A percentile compares a stretch with the other conserved stretches of the same genome.
Evolutionary conservation across 176 grass and related monocot genomes (phyloP).

Genomic region (Saccharum spontaneum): DNA sequence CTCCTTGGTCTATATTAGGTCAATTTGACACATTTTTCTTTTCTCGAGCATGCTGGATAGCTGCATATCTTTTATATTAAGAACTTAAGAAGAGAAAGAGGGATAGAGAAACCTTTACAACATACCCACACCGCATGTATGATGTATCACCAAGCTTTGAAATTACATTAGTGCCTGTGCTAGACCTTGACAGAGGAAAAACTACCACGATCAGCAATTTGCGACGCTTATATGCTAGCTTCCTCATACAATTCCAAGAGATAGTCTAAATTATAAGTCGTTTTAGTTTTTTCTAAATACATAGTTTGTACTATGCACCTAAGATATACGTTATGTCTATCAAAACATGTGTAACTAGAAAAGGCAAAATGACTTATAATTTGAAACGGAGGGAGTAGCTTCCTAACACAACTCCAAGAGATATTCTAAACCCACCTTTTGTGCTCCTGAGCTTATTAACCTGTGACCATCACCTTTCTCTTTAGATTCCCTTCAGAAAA

Average conservation of each 20-base stretch:
- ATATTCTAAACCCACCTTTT: conserved; percentile 5
- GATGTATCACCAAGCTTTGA: not conserved
- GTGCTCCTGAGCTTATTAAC: conserved; percentile 14
- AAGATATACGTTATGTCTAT: not conserved
- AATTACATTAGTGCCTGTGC: not conserved
- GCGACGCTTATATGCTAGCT: not conserved
- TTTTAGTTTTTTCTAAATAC: not conserved
- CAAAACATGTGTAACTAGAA: not conserved
- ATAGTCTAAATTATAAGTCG: not conserved
- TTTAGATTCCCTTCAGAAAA: conserved; percentile 9
- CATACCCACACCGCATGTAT: not conserved
- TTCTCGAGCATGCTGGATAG: not conserved
- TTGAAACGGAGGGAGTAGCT: not conserved
- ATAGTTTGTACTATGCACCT: not conserved
- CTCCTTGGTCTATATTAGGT: not conserved
- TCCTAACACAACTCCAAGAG: conserved; percentile 7
- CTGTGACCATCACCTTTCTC: not conserved
- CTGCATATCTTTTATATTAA: not conserved
- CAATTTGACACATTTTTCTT: not conserved
- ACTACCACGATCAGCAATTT: not conserved
- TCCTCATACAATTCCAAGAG: too few relatives aligned
- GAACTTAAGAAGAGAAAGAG: not conserved
- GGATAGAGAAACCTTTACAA: not conserved
- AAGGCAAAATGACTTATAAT: not conserved
- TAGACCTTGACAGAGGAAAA: not conserved